Base-by-base conservation (phyloP, 768 basidiomycete species). In the Candolleomyces aberdarensis region DNA sequence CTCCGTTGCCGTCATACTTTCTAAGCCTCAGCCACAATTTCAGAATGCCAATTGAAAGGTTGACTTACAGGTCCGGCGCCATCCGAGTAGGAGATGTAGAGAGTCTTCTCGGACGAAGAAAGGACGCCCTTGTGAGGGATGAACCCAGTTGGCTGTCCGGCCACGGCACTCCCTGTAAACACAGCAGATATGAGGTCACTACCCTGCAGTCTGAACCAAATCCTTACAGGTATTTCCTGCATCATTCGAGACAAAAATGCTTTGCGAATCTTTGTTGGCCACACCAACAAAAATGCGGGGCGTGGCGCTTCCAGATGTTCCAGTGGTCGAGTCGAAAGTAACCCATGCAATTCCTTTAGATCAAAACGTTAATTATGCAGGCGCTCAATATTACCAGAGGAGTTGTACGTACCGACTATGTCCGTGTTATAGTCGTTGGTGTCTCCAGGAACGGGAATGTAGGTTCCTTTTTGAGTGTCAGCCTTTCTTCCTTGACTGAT, bases 211-310 rank as follows among this genome's bases (percentile, higher is more conserved):
- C 40, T 11, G n/a, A 11, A 4, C 6, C 56, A 56, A 6, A 29
- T 1, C 64, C 81, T 57, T 66, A 86, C 86, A 88, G 15, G 83
- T 80, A 48, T 75, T 73, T 15, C 86, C 87, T 29, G 76, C 84
- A 62, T 88, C 78, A 19, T 78, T 80, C 13, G 82, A 76, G 11
- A 85, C 78, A 63, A 82, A 88, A 14, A 88, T 70, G 62, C 84
- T 88, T 63, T 74, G 74, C 0, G 82, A 72, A 2, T 83, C 85
- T 36, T 75, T 72, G 64, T 77, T 87, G 0, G 83, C 85, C 31
- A 89, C 86, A 59, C 87, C 87, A 39, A 87, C 85, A 58, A 88
- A 88, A 40, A 89, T 88, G 51, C 85, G 82, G 31, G 78, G 83
- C 14, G 85, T 87, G 0, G 85, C 75, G 6, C 68, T 69, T 20